phyloP scores from a whole-genome alignment of 148 eudicot genomes.

The Rhododendron ovatum region DNA sequence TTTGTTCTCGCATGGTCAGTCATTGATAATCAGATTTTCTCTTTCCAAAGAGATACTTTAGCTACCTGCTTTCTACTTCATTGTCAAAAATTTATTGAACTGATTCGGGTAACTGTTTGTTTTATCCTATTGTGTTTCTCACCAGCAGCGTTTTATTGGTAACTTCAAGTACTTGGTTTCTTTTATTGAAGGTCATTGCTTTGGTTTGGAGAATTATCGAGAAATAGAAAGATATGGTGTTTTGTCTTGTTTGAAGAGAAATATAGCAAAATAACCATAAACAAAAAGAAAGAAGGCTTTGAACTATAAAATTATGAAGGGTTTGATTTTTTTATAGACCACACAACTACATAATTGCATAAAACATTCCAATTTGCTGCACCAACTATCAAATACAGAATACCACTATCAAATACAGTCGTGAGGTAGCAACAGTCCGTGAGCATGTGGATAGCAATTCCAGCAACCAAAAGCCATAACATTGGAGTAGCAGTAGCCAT shows the following conservation, averaged over 20 bases:
- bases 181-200: neutral
- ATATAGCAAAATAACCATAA: neutral
- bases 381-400: no score
- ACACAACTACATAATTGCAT: no score
- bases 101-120: constrained; percentile 64
- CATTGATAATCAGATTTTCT: constrained; percentile 16
- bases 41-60: constrained; percentile 74
- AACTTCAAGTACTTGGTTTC: neutral
- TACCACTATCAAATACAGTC: no score
- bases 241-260: neutral
- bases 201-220: neutral
- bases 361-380: no score
- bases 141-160: neutral
- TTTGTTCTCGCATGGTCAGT: constrained; percentile 1
- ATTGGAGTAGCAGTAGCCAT: no score
- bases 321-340: neutral
- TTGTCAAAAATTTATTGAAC: constrained; percentile 87
- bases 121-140: constrained; percentile 7
- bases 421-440: no score
- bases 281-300: neutral
- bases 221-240: neutral
- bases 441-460: no score
- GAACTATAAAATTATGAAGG: neutral
- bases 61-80: constrained; percentile 80
- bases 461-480: no score